Evolutionary conservation across 2,329 filamentous ascomycete species (phyloP).

Genomic region (Clarireedia paspali): DNA sequence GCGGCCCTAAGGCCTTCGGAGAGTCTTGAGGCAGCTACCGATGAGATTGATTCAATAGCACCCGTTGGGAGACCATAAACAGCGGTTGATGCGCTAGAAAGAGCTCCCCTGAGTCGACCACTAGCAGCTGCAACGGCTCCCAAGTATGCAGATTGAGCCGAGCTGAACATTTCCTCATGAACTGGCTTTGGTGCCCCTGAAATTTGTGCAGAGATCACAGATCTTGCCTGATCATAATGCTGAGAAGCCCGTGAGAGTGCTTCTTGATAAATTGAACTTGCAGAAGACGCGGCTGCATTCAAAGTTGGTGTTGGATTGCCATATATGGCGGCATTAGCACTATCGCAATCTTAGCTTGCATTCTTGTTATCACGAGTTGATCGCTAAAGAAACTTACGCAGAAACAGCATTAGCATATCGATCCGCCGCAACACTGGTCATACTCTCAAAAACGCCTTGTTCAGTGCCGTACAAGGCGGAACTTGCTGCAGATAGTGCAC

Average conservation of each 20-base stretch:
- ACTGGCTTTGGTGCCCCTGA: conserved; percentile 62
- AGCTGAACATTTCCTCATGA: conserved; percentile 61
- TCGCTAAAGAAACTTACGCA: conserved; percentile 35
- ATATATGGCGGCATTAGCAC: conserved; percentile 50
- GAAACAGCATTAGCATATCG: conserved; percentile 49
- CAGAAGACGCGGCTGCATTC: conserved; percentile 32
- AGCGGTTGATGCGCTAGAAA: conserved; percentile 40
- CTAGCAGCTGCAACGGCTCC: conserved; percentile 56
- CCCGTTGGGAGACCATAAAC: conserved; percentile 45
- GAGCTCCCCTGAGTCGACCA: conserved; percentile 31
- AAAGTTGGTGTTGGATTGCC: conserved; percentile 59
- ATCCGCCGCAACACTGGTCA: conserved; percentile 43
- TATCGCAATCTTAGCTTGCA: background rate
- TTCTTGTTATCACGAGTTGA: background rate
- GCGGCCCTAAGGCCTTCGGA: conserved; percentile 64
- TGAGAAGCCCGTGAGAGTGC: conserved; percentile 60
- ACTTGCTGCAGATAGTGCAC: conserved; percentile 49
- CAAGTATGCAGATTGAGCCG: conserved; percentile 61
- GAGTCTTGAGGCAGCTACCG: conserved; percentile 62
- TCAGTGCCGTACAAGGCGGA: conserved; percentile 44
- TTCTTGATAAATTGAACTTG: conserved; percentile 52
- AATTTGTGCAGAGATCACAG: conserved; percentile 58
- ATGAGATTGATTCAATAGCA: conserved; percentile 48
- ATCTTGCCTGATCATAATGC: conserved; percentile 61
- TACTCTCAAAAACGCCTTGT: conserved; percentile 35